A percentile compares a stretch with the other conserved stretches of the same genome.
Conservation (phyloP, 805 yeast species). For the Saccharomycopsis javanensis region DNA sequence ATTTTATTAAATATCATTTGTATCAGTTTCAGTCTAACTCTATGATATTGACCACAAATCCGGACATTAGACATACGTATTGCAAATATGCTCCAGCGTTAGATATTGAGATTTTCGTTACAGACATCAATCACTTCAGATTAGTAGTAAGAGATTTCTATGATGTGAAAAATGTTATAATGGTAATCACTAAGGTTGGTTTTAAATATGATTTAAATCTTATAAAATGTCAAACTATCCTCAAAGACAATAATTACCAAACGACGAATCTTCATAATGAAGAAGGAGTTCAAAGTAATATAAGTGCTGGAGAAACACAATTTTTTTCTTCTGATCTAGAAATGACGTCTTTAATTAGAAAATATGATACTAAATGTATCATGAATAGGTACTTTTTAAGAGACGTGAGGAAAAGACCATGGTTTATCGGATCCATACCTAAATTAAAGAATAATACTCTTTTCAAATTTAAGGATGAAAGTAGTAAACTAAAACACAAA, state of each 20-base stretch:
- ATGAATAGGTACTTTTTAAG: conserved; percentile 26
- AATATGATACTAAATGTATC: conserved; percentile 1
- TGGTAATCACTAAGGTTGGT: conserved; percentile 13
- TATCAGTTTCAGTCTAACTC: conserved; percentile 33
- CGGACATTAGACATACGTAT: conserved; percentile 47
- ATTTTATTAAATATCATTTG: conserved; percentile 55
- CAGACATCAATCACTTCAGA: conserved; percentile 26
- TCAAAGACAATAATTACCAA: neutral
- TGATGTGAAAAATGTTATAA: neutral
- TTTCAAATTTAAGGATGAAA: conserved; percentile 23
- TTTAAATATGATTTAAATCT: conserved; percentile 7
- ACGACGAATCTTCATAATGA: neutral
- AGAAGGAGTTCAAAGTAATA: neutral
- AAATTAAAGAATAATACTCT: conserved; percentile 31
- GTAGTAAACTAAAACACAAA: conserved; percentile 21
- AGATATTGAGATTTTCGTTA: conserved; percentile 34
- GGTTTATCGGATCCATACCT: conserved; percentile 40
- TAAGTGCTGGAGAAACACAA: neutral
- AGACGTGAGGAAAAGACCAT: conserved; percentile 25
- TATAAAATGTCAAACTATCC: neutral
- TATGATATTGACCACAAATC: conserved; percentile 58
- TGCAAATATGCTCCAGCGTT: conserved; percentile 57
- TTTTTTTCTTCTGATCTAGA: neutral
- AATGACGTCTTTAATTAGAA: neutral
- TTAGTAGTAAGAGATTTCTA: conserved; percentile 23